phyloP scores from a whole-genome alignment of 768 basidiomycete genomes.

The Mycena chlorophos region DNA sequence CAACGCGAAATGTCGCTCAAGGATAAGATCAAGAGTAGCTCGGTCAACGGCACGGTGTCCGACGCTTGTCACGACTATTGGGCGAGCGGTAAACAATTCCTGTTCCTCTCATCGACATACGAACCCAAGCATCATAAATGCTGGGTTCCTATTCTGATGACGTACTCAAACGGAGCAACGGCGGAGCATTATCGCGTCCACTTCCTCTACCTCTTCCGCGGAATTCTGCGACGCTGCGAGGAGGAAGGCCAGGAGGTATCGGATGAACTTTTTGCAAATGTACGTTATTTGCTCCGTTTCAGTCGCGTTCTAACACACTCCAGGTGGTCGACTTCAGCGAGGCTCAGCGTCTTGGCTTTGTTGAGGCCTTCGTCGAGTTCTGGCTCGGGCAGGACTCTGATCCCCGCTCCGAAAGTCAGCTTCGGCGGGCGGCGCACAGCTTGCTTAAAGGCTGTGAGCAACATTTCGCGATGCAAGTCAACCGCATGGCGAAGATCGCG shows the following conservation, averaged over 20 bases:
- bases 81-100: constrained; percentile 27
- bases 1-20: constrained; percentile 23
- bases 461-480: constrained; percentile 33
- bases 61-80: constrained; percentile 41
- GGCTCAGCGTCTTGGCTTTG: constrained; percentile 35
- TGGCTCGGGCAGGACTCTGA: constrained; percentile 15
- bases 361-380: constrained; percentile 30
- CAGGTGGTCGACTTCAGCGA: constrained; percentile 40
- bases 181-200: constrained; percentile 33
- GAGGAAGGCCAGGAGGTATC: constrained; percentile 13
- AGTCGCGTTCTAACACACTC: not conserved
- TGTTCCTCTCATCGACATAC: constrained; percentile 35
- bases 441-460: constrained; percentile 33
- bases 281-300: not conserved
- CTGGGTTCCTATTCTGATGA: constrained; percentile 36
- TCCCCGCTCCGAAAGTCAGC: constrained; percentile 8
- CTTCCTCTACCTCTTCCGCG: constrained; percentile 32
- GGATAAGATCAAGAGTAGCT: constrained; percentile 10
- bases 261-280: constrained; percentile 14
- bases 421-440: constrained; percentile 8
- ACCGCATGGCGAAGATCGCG: constrained; percentile 27
- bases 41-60: constrained; percentile 37
- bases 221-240: constrained; percentile 27
- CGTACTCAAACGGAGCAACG: constrained; percentile 36
- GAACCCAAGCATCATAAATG: constrained; percentile 24